These are phyloP conservation scores for Nakazawaea populi DNA, from an alignment of 805 yeast species.

Conservation along the genomic window DNA sequence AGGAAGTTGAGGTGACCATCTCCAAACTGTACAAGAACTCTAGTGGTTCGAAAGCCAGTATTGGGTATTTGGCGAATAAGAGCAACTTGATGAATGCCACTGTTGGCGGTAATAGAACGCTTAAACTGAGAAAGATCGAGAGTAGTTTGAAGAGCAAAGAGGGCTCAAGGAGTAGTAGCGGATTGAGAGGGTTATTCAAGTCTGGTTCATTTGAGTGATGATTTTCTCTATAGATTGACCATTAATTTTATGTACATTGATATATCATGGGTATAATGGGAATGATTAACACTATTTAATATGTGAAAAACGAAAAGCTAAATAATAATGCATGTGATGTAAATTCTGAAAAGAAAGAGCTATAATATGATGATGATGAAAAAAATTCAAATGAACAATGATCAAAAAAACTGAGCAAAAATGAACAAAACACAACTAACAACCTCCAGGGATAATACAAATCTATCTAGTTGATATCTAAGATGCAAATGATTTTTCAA, in stretches of 20 bases:
- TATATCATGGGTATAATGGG: no score
- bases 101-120: not conserved
- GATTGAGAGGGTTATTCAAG: slow-evolving; percentile 12
- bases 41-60: slow-evolving; percentile 50
- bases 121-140: slow-evolving; percentile 12
- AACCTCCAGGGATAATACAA: no score
- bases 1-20: slow-evolving; percentile 44
- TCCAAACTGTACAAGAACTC: slow-evolving; percentile 50
- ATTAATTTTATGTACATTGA: not conserved
- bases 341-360: no score
- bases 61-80: slow-evolving; percentile 44
- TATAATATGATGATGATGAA: no score
- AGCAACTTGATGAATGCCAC: slow-evolving; percentile 5
- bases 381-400: no score
- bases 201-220: slow-evolving; percentile 13
- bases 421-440: no score
- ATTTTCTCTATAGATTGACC: not conserved
- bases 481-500: no score
- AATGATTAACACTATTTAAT: no score
- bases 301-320: no score
- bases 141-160: slow-evolving; percentile 13
- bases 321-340: no score
- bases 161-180: not conserved
- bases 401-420: no score
- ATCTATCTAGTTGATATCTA: no score